Evolutionary conservation across 768 basidiomycete genomes (phyloP), one percentile per base, ranked within the genome.

Genomic region (Suillus subluteus): DNA sequence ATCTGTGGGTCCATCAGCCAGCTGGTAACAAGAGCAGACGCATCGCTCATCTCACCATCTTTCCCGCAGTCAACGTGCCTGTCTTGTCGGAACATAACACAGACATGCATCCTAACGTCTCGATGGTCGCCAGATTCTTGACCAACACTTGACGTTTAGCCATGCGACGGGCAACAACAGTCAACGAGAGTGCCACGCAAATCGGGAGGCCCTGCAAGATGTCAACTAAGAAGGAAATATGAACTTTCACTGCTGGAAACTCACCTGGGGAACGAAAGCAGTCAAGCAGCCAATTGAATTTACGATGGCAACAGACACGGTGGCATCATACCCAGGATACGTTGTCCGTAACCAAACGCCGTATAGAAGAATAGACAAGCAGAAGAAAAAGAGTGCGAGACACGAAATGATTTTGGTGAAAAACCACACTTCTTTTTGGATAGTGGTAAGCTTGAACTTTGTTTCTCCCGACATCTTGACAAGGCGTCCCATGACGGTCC

Each of bases 71-170:
- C 23, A 90, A 76, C 0, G 87, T 88, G 13, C 88, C 86, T 0
- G 87, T 87, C 74, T 90, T 90, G 72, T 90, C 85, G 6, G 81
- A 82, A 59, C 79, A 80, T 44, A 83, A 73, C 12, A 82, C 83
- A 63, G 86, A 85, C 72, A 90, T 87, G 11, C 84, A 82, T 8
- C 90, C 89, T 7, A 91, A 80, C 8, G 87, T 87, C 73, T 91
- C 89, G 40, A 91, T 87, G 7, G 87, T 90, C 32, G 87, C 82
- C 30, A 91, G 78, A 3, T 86, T 85, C 70, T 84, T 85, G 71
- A 81, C 82, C 18, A 86, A 74, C 26, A 88, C 83, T 69, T 83
- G 84, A 69, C 83, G 82, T 70, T 83, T 84, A 63, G 83, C 80
- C 68, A 88, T 79, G 9, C 81, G 79, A 41, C 82, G 75, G 23